These are phyloP conservation scores for Chiua virens DNA, from an alignment of 768 basidiomycete genomes.

Conservation along the genomic window DNA sequence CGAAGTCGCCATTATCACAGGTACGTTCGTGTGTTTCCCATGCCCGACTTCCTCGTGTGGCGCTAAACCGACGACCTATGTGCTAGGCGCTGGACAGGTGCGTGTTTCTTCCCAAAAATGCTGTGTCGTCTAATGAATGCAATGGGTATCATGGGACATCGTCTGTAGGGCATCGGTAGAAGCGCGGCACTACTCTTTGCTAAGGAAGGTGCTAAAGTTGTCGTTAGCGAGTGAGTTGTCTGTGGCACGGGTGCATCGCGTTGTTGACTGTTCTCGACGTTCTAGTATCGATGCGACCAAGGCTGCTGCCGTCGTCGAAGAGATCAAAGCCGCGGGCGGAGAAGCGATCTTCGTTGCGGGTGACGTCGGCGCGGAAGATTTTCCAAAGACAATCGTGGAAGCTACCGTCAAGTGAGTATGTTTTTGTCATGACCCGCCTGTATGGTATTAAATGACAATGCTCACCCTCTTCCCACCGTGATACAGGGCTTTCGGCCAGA, in stretches of 20 bases:
- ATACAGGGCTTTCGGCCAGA: constrained; percentile 71
- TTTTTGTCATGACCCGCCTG: neutral
- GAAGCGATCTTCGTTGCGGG: constrained; percentile 74
- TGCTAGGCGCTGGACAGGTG: constrained; percentile 74
- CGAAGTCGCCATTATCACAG: constrained; percentile 86
- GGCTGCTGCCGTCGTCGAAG: constrained; percentile 62
- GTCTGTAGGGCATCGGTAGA: constrained; percentile 69
- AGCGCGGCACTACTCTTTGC: constrained; percentile 76
- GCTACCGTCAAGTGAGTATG: constrained; percentile 72
- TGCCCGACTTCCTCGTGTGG: neutral
- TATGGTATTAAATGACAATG: neutral
- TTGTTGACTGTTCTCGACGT: neutral
- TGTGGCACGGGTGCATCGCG: neutral
- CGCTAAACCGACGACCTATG: neutral
- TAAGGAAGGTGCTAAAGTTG: constrained; percentile 83
- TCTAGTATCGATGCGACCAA: constrained; percentile 71
- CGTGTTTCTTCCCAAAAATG: neutral
- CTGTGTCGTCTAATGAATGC: too few species aligned
- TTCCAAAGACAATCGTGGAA: constrained; percentile 74
- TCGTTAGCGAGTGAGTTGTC: constrained; percentile 69
- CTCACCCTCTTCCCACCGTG: neutral
- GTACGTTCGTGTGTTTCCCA: constrained; percentile 37
- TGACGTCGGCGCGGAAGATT: constrained; percentile 81
- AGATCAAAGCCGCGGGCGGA: constrained; percentile 73
- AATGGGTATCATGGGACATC: too few species aligned